phyloP scores from a whole-genome alignment of 306 rosid genomes.

The Prunus armeniaca region DNA sequence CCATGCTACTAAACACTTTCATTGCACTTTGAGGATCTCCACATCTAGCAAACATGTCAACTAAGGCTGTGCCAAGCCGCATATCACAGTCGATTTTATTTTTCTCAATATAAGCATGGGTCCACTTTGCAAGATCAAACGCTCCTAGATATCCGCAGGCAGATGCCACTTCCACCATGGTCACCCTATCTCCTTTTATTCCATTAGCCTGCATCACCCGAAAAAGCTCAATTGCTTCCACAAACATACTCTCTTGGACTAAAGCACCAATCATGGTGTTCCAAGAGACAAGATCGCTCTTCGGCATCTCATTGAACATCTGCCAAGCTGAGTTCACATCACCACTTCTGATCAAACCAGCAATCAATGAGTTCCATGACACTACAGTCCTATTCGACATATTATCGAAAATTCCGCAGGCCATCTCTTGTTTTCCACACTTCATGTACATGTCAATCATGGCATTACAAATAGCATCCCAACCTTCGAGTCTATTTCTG shows the following conservation, averaged over 20 bases:
- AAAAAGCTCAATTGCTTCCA: slow-evolving; percentile 62
- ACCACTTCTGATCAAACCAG: slow-evolving; percentile 59
- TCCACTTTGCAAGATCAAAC: slow-evolving; percentile 67
- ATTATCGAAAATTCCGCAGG: slow-evolving; percentile 44
- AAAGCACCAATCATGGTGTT: slow-evolving; percentile 70
- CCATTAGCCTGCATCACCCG: slow-evolving; percentile 61
- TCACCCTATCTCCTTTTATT: slow-evolving; percentile 58
- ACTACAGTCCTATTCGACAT: slow-evolving; percentile 59
- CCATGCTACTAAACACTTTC: slow-evolving; percentile 52
- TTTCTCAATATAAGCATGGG: slow-evolving; percentile 44
- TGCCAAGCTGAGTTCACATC: slow-evolving; percentile 49
- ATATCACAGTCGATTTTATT: slow-evolving; percentile 52
- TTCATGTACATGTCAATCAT: slow-evolving; percentile 82
- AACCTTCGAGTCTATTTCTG: slow-evolving; percentile 58
- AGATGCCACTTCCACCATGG: slow-evolving; percentile 75
- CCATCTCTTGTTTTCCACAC: slow-evolving; percentile 57
- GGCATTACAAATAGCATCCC: slow-evolving; percentile 70
- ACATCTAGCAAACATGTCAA: slow-evolving; percentile 77
- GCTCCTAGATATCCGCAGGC: slow-evolving; percentile 77
- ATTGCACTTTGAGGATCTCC: slow-evolving; percentile 62
- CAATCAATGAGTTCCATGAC: slow-evolving; percentile 69
- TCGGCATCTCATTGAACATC: slow-evolving; percentile 59
- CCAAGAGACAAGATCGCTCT: slow-evolving; percentile 68
- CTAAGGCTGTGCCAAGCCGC: slow-evolving; percentile 71
- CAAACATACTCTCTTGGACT: slow-evolving; percentile 61